Evolutionary conservation across 108 stramenopile species (phyloP).

Genomic region (Phaeodactylum tricornutum): DNA sequence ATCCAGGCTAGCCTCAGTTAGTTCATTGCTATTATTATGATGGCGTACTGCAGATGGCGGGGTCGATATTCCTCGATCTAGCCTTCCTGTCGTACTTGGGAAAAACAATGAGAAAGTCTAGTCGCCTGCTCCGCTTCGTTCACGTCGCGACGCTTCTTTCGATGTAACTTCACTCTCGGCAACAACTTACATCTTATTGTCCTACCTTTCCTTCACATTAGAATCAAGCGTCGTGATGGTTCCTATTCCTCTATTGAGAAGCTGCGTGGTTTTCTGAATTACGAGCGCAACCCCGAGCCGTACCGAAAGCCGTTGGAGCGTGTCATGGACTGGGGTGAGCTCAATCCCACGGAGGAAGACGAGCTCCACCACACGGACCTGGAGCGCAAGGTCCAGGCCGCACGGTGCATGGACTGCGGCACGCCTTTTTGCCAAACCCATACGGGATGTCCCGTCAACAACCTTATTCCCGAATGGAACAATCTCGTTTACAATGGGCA

Average conservation of each 20-base stretch:
- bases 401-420: constrained; percentile 98
- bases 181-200: no score
- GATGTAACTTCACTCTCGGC: neutral
- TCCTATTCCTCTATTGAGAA: constrained; percentile 80
- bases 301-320: constrained; percentile 89
- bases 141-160: neutral
- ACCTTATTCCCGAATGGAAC: constrained; percentile 98
- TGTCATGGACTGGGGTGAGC: constrained; percentile 91
- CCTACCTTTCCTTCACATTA: no score
- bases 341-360: constrained; percentile 80
- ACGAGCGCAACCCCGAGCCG: constrained; percentile 93
- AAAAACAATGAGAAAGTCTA: no score
- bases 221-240: constrained; percentile 89
- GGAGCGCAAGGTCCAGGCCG: constrained; percentile 89
- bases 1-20: no score
- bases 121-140: neutral
- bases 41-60: no score
- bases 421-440: constrained; percentile 98
- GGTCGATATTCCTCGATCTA: no score
- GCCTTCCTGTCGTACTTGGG: constrained; percentile 2
- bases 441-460: constrained; percentile 95
- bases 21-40: no score
- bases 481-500: constrained; percentile 92
- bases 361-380: constrained; percentile 65
- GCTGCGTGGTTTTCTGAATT: constrained; percentile 90